Evolutionary conservation across 345 rosid genomes (phyloP).

Genomic region (Populus alba): DNA sequence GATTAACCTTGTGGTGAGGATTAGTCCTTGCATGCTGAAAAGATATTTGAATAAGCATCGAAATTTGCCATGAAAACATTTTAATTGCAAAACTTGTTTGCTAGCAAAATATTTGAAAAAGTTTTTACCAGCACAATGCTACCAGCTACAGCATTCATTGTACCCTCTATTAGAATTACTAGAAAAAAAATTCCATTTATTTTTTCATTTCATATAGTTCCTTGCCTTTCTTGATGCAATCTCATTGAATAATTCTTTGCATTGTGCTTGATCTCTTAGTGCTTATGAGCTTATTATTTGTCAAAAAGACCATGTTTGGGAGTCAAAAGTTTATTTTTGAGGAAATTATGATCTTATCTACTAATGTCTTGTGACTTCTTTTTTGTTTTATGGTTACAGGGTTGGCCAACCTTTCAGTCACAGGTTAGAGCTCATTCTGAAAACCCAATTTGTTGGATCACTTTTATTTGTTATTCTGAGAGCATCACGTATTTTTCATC

Average conservation of each 20-base stretch:
- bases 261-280: not conserved
- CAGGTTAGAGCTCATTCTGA: slow-evolving; percentile 62
- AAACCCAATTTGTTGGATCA: slow-evolving; percentile 15
- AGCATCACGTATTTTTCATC: not conserved
- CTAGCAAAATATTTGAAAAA: not conserved
- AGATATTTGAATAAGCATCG: not conserved
- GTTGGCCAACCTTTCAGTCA: slow-evolving; percentile 73
- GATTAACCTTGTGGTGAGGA: not conserved
- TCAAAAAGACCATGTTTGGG: not conserved
- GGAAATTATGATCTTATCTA: not conserved
- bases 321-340: slow-evolving; percentile 2
- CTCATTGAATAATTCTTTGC: not conserved
- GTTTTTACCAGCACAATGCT: not conserved
- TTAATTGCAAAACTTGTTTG: not conserved
- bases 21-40: not conserved
- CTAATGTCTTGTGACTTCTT: slow-evolving; percentile 19
- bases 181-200: not conserved
- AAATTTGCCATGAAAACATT: too few species aligned
- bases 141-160: not conserved
- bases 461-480: not conserved
- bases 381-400: slow-evolving; percentile 50
- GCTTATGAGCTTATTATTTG: not conserved
- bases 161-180: not conserved
- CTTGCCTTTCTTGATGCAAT: not conserved
- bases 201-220: not conserved